These are phyloP conservation scores for Shiraia bambusicola DNA, from an alignment of 2,329 filamentous ascomycete species.

Conservation along the genomic window DNA sequence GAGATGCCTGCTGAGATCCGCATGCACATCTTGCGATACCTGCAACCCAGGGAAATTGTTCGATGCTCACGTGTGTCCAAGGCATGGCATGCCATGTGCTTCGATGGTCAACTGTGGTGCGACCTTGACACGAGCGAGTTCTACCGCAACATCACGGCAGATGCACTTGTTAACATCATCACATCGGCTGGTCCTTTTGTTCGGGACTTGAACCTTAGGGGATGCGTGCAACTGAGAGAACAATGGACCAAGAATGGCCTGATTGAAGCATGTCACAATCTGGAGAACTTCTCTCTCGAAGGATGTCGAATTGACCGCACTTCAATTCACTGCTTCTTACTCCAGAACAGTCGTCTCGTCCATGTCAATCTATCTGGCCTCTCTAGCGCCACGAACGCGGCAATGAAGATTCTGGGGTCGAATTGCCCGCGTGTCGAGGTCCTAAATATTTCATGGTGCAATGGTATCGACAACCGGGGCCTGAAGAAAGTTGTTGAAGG, in stretches of 20 bases:
- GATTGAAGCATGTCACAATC: conserved; percentile 80
- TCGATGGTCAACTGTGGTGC: conserved; percentile 92
- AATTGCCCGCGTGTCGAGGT: conserved; percentile 79
- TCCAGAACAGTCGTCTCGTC: conserved; percentile 76
- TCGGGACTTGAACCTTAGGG: conserved; percentile 83
- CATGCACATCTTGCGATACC: conserved; percentile 72
- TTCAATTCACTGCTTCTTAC: conserved; percentile 74
- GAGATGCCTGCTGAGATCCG: conserved; percentile 81
- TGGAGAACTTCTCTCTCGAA: conserved; percentile 84
- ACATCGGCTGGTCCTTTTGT: conserved; percentile 84
- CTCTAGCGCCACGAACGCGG: conserved; percentile 74
- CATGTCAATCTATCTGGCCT: conserved; percentile 86
- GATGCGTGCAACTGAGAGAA: conserved; percentile 85
- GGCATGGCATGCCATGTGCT: conserved; percentile 78
- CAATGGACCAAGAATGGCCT: conserved; percentile 76
- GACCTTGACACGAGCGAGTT: conserved; percentile 80
- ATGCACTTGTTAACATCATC: conserved; percentile 82
- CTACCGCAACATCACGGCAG: conserved; percentile 82
- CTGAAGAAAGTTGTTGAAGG: conserved; percentile 70
- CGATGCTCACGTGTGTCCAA: conserved; percentile 75
- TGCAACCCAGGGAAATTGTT: conserved; percentile 79
- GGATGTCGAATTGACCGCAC: conserved; percentile 83
- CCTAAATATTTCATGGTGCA: conserved; percentile 92
- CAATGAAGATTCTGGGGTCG: conserved; percentile 81
- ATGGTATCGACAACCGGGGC: conserved; percentile 76